phyloP scores from a whole-genome alignment of 2,329 filamentous ascomycete species.

The Neonectria magnoliae region DNA sequence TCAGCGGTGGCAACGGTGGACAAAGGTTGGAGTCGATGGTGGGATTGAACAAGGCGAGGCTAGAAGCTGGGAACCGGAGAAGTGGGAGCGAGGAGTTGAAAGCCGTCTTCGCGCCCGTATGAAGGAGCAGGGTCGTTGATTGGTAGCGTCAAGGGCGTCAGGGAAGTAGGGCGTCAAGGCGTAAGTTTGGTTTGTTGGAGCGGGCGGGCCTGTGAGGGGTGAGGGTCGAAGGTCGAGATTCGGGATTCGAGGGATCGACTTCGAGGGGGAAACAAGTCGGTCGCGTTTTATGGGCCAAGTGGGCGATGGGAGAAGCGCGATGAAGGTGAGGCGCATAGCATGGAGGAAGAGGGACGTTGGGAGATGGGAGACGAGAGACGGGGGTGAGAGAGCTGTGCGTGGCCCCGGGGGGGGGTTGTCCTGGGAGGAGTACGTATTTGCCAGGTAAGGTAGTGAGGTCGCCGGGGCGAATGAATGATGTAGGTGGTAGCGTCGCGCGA shows the following conservation, averaged over 20 bases:
- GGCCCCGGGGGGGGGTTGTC: slow-evolving; percentile 18
- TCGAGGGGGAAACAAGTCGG: slow-evolving; percentile 10
- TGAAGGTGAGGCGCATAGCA: slow-evolving; percentile 17
- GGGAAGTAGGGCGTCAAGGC: slow-evolving; percentile 39
- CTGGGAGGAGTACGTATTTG: slow-evolving; percentile 25
- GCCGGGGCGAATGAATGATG: neutral
- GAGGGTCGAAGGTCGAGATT: slow-evolving; percentile 7
- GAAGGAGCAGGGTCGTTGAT: slow-evolving; percentile 42
- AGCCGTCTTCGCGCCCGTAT: slow-evolving; percentile 35
- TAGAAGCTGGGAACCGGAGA: slow-evolving; percentile 32
- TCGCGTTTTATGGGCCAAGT: slow-evolving; percentile 19
- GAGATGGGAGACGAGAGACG: slow-evolving; percentile 14
- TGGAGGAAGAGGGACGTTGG: slow-evolving; percentile 16
- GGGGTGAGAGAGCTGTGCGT: slow-evolving; percentile 21
- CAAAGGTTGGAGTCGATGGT: slow-evolving; percentile 24
- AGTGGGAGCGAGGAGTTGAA: slow-evolving; percentile 36
- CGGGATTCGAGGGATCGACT: slow-evolving; percentile 12
- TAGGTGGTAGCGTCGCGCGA: slow-evolving; percentile 24
- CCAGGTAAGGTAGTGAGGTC: slow-evolving; percentile 7
- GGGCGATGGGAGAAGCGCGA: slow-evolving; percentile 12
- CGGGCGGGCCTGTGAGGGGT: slow-evolving; percentile 18
- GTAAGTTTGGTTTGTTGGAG: slow-evolving; percentile 31
- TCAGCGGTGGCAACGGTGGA: slow-evolving; percentile 25
- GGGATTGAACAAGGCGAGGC: slow-evolving; percentile 31
- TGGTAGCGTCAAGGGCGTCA: slow-evolving; percentile 41